phyloP scores from a whole-genome alignment of 1,284 basidiomycete genomes.

The Crucibulum cyathiforme region DNA sequence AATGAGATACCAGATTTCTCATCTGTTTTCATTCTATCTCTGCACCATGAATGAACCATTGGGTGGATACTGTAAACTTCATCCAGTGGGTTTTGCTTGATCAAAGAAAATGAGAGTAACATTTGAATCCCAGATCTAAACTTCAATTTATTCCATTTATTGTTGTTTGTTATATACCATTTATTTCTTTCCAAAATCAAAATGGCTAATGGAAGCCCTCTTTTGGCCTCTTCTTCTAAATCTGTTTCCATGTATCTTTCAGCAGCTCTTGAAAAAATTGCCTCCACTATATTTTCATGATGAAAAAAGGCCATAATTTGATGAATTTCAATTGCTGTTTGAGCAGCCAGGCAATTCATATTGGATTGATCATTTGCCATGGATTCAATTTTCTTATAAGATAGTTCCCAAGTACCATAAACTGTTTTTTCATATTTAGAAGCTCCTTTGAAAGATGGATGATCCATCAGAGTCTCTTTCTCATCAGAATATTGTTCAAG shows the following conservation, averaged over 20 bases:
- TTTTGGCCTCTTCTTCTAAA: background rate
- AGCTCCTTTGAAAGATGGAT: conserved; percentile 1
- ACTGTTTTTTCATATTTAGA: conserved; percentile 2
- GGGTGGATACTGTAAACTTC: background rate
- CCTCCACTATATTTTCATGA: conserved; percentile 1
- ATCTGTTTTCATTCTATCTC: background rate
- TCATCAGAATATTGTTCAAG: background rate
- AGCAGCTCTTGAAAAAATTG: conserved; percentile 2
- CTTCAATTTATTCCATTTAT: background rate
- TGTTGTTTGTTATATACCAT: background rate
- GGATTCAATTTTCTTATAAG: background rate
- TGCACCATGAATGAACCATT: background rate
- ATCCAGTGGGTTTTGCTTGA: background rate
- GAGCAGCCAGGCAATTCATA: background rate
- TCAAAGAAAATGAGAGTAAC: background rate
- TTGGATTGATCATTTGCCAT: background rate
- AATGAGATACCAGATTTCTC: background rate
- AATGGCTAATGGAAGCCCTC: background rate
- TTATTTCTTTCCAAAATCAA: background rate
- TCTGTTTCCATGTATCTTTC: background rate
- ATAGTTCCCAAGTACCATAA: conserved; percentile 5
- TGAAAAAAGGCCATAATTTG: conserved; percentile 5
- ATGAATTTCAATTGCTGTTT: background rate
- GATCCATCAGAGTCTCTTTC: background rate
- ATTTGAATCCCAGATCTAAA: background rate